phyloP scores from a whole-genome alignment of 2,329 filamentous ascomycete species.

The Paradendryphiella salina region DNA sequence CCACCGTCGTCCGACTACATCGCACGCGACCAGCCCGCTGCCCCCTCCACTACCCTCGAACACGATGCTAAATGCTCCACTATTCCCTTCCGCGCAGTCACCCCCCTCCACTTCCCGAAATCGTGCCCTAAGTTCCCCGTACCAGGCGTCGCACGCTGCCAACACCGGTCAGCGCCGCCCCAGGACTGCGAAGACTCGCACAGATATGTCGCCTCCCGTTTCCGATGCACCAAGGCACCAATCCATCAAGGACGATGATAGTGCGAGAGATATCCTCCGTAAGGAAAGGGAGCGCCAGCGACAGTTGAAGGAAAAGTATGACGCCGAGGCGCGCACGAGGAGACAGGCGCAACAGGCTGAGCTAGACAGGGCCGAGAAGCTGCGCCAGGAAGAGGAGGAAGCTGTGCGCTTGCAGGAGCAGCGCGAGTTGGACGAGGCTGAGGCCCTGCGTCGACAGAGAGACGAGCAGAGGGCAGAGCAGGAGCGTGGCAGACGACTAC shows the following conservation, averaged over 20 bases:
- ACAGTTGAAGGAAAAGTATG: conserved; percentile 36
- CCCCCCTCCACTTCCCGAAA: conserved; percentile 26
- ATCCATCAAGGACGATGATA: conserved; percentile 33
- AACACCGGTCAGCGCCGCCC: conserved; percentile 35
- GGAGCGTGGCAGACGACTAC: conserved; percentile 39
- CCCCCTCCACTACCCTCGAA: conserved; percentile 30
- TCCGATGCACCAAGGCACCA: conserved; percentile 25
- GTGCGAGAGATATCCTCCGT: conserved; percentile 40
- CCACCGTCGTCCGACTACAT: conserved; percentile 40
- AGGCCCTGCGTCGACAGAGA: conserved; percentile 33
- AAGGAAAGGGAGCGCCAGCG: conserved; percentile 40
- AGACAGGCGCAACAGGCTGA: conserved; percentile 38
- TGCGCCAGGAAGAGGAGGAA: conserved; percentile 36
- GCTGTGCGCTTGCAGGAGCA: conserved; percentile 33
- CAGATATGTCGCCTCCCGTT: conserved; percentile 24
- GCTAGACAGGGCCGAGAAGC: conserved; percentile 31
- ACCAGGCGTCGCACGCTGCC: conserved; percentile 21
- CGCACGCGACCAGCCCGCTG: conserved; percentile 32
- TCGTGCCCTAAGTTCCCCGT: conserved; percentile 37
- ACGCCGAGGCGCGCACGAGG: conserved; percentile 40
- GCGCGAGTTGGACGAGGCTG: conserved; percentile 35
- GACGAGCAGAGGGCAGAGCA: conserved; percentile 39
- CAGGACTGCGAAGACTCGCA: conserved; percentile 28
- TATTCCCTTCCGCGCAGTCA: conserved; percentile 14
- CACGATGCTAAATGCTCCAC: conserved; percentile 22